Evolutionary conservation across 306 rosid species (phyloP).

Genomic region (Dryas octopetala): DNA sequence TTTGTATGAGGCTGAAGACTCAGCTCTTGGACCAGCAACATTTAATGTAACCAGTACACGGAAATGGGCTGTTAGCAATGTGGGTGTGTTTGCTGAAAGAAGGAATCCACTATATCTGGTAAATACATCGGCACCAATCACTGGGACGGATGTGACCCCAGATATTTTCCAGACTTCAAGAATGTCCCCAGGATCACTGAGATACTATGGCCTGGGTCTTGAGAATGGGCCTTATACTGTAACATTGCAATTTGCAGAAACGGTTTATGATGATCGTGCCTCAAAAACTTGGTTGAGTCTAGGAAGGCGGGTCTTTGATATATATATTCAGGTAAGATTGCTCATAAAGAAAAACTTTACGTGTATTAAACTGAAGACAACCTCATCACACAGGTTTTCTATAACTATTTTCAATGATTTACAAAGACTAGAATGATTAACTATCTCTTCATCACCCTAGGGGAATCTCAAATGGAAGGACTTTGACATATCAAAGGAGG

Average conservation of each 20-base stretch:
- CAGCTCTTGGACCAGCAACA: slow-evolving; percentile 16
- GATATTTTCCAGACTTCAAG: slow-evolving; percentile 28
- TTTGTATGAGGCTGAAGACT: slow-evolving; percentile 19
- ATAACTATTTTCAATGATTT: neutral
- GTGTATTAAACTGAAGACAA: neutral
- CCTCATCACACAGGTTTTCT: neutral
- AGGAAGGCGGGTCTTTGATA: slow-evolving; percentile 56
- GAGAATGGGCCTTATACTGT: slow-evolving; percentile 51
- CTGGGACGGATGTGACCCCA: slow-evolving; percentile 6
- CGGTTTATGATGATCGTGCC: slow-evolving; percentile 23
- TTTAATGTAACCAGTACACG: slow-evolving; percentile 1
- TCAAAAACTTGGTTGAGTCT: slow-evolving; percentile 31
- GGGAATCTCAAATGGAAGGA: neutral
- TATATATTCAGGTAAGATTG: slow-evolving; percentile 51
- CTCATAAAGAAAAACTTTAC: neutral
- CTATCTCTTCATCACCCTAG: neutral
- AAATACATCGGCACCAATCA: neutral
- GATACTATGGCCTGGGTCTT: slow-evolving; percentile 54
- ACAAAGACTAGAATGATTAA: neutral
- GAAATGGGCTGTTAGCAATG: slow-evolving; percentile 31
- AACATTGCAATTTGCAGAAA: slow-evolving; percentile 55
- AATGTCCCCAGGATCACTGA: slow-evolving; percentile 24
- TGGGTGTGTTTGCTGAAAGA: slow-evolving; percentile 4
- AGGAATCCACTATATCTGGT: neutral
- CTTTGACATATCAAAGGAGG: slow-evolving; percentile 26